Evolutionary conservation across 225 moss, liverwort and hornwort species (phyloP).

Genomic region (Sphagnum contortum): DNA sequence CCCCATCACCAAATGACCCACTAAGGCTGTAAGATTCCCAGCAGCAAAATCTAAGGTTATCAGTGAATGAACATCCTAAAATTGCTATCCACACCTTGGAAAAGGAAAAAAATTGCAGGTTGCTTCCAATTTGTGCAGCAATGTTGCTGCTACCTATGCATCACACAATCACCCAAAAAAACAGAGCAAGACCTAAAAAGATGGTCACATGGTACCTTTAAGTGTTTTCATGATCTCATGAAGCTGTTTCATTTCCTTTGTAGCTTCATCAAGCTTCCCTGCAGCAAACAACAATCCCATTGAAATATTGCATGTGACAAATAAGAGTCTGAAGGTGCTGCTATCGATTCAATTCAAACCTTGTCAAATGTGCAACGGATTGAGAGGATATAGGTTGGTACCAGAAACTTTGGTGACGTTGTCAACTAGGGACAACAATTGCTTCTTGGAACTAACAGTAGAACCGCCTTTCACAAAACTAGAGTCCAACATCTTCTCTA

Average conservation of each 20-base stretch:
- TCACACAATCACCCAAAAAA: not conserved
- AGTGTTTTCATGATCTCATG: not conserved
- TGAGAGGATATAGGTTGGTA: not conserved
- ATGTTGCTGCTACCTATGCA: too few species aligned
- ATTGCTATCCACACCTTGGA: not conserved
- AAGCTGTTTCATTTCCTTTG: not conserved
- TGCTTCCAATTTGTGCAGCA: not conserved
- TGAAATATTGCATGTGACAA: too few species aligned
- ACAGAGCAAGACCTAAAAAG: not conserved
- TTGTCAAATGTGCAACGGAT: too few species aligned
- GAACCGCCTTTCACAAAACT: slow-evolving; percentile 3
- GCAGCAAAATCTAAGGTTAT: too few species aligned
- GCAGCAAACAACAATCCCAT: not conserved
- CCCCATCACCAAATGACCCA: too few species aligned
- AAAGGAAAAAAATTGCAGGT: not conserved
- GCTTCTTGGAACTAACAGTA: not conserved
- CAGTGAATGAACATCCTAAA: too few species aligned
- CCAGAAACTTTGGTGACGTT: not conserved
- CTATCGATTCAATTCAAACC: too few species aligned
- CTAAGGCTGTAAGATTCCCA: too few species aligned
- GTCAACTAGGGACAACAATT: not conserved
- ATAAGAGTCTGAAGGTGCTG: too few species aligned
- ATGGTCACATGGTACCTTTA: not conserved
- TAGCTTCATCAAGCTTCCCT: not conserved
- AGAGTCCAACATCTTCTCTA: slow-evolving; percentile 1